These are phyloP conservation scores for Noccaea bulbosa DNA, from an alignment of 345 rosid genomes.

Conservation along the genomic window DNA sequence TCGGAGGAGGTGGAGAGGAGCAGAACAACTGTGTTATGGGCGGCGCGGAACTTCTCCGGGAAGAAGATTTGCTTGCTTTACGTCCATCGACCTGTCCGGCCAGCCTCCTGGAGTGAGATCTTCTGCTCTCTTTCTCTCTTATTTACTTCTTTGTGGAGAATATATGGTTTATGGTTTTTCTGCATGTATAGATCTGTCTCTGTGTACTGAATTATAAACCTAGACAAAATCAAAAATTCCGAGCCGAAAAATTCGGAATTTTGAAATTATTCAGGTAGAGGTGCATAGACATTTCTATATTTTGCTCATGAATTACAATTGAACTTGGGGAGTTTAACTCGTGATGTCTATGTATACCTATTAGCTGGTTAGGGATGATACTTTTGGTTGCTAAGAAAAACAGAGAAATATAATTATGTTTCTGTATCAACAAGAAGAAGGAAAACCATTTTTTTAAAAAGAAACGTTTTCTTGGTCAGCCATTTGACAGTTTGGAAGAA, in stretches of 20 bases:
- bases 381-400: constrained; percentile 22
- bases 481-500: not conserved
- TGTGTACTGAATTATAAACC: constrained; percentile 1
- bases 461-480: not conserved
- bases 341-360: not conserved
- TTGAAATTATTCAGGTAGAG: not conserved
- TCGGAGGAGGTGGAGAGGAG: constrained; percentile 66
- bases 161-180: not conserved
- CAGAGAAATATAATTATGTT: not conserved
- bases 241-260: not conserved
- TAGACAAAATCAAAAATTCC: constrained; percentile 15
- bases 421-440: constrained; percentile 2
- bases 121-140: constrained; percentile 20
- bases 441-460: not conserved
- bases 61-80: constrained; percentile 79
- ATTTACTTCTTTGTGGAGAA: constrained; percentile 26
- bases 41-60: constrained; percentile 60
- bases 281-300: not conserved
- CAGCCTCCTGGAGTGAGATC: constrained; percentile 62
- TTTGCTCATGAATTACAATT: constrained; percentile 3
- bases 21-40: constrained; percentile 69
- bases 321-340: not conserved
- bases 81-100: constrained; percentile 59
- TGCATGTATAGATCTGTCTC: constrained; percentile 29
- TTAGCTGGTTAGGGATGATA: too few relatives aligned